phyloP scores from a whole-genome alignment of 257 asterid genomes.

The Fraxinus quadrangulata region DNA sequence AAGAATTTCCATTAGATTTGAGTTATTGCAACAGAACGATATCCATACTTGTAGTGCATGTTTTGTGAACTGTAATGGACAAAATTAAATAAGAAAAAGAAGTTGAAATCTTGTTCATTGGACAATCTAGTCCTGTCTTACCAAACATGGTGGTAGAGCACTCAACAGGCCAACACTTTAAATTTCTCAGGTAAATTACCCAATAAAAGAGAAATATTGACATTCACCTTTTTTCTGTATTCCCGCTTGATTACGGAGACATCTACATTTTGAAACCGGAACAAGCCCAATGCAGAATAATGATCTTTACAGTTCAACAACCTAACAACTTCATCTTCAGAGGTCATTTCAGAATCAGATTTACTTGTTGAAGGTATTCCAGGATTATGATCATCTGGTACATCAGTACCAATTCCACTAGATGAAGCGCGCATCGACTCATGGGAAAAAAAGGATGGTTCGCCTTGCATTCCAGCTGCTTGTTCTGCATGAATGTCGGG shows the following conservation, averaged over 20 bases:
- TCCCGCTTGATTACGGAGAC: constrained; percentile 71
- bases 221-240: constrained; percentile 84
- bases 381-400: constrained; percentile 49
- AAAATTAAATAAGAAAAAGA: not conserved
- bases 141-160: not conserved
- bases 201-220: not conserved
- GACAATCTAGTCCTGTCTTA: not conserved
- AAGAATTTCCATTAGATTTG: not conserved
- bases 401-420: constrained; percentile 40
- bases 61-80: not conserved
- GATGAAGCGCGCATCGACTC: constrained; percentile 55
- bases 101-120: not conserved
- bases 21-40: not conserved
- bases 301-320: constrained; percentile 79
- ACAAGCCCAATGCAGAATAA: constrained; percentile 80
- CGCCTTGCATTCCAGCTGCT: constrained; percentile 57
- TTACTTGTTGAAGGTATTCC: constrained; percentile 88
- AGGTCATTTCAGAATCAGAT: constrained; percentile 69
- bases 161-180: not conserved
- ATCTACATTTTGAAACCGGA: constrained; percentile 73
- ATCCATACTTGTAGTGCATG: not conserved
- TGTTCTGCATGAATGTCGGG: constrained; percentile 57
- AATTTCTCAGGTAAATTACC: constrained; percentile 11
- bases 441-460: constrained; percentile 42
- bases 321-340: constrained; percentile 79